A percentile compares a stretch with the other conserved stretches of the same genome.
phyloP scores from a whole-genome alignment of 768 basidiomycete genomes.

The Mycena alexandri region DNA sequence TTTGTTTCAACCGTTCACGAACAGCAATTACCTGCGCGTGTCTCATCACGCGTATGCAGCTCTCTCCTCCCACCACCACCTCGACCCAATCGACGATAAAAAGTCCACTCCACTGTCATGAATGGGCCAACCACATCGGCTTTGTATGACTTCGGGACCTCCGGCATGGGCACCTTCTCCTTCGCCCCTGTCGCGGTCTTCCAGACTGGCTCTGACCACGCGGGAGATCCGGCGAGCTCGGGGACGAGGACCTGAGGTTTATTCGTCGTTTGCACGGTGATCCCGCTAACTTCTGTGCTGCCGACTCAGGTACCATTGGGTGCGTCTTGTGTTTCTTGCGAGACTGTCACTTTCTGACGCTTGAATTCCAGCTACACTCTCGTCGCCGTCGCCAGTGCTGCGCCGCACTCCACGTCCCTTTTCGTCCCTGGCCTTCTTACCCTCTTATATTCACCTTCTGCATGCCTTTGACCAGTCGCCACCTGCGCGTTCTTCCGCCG shows the following conservation, averaged over 20 bases:
- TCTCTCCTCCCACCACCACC: too few relatives aligned
- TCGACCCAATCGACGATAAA: too few relatives aligned
- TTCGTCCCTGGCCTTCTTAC: too few relatives aligned
- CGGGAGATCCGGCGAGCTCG: constrained; percentile 26
- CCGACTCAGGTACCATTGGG: constrained; percentile 13
- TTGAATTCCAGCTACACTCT: constrained; percentile 14
- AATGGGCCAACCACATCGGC: constrained; percentile 33
- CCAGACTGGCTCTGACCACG: constrained; percentile 24
- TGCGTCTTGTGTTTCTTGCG: background rate
- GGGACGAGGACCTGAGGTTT: constrained; percentile 3
- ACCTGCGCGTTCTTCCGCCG: too few relatives aligned
- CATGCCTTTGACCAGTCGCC: too few relatives aligned
- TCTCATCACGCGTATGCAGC: too few relatives aligned
- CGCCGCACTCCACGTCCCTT: too few relatives aligned
- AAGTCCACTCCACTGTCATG: too few relatives aligned
- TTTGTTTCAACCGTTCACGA: too few relatives aligned
- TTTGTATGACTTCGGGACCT: constrained; percentile 31
- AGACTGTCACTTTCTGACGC: background rate
- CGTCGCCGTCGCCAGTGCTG: constrained; percentile 21
- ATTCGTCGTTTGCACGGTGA: constrained; percentile 22
- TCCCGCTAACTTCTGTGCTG: constrained; percentile 5
- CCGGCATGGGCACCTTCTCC: constrained; percentile 26
- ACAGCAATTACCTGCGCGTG: too few relatives aligned
- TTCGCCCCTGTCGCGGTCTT: constrained; percentile 23
- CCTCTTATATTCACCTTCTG: too few relatives aligned